Evolutionary conservation across 2,329 filamentous ascomycete species (phyloP).

Genomic region (Esteya vermicola): DNA sequence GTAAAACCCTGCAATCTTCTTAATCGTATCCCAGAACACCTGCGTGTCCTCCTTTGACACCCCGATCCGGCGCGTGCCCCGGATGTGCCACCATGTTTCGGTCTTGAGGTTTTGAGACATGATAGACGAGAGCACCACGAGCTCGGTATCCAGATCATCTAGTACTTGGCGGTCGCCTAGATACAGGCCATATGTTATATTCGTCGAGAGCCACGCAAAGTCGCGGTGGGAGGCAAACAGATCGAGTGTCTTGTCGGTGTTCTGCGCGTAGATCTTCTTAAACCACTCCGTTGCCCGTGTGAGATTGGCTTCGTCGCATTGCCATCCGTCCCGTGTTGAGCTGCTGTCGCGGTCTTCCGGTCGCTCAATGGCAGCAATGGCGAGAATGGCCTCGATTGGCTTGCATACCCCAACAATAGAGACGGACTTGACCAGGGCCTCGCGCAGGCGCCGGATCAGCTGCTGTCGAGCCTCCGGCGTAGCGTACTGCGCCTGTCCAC

Average conservation of each 20-base stretch:
- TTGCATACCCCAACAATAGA: constrained; percentile 47
- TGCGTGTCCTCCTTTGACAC: constrained; percentile 29
- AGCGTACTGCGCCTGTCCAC: constrained; percentile 28
- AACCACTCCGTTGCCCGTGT: constrained; percentile 41
- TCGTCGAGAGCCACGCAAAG: constrained; percentile 33
- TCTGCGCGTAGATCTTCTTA: constrained; percentile 38
- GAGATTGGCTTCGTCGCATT: constrained; percentile 39
- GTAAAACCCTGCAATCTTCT: constrained; percentile 12
- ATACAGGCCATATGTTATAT: constrained; percentile 45
- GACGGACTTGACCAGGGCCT: constrained; percentile 44
- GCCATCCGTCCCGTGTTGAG: constrained; percentile 41
- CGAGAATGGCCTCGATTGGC: constrained; percentile 43
- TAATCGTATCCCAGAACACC: constrained; percentile 13
- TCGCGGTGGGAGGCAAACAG: constrained; percentile 23
- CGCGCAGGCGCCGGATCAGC: constrained; percentile 36
- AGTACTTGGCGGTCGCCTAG: constrained; percentile 41
- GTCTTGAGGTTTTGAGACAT: constrained; percentile 41
- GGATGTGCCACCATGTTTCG: constrained; percentile 41
- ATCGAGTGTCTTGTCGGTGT: constrained; percentile 21
- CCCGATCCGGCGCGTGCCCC: constrained; percentile 32
- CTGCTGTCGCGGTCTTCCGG: constrained; percentile 42
- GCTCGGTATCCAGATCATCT: constrained; percentile 37
- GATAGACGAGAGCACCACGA: constrained; percentile 38
- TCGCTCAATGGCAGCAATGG: constrained; percentile 34
- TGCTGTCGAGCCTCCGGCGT: constrained; percentile 27